A percentile compares a stretch with the other conserved stretches of the same genome.
Evolutionary conservation across 2,329 filamentous ascomycete species (phyloP).

Genomic region (Fusarium temperatum): DNA sequence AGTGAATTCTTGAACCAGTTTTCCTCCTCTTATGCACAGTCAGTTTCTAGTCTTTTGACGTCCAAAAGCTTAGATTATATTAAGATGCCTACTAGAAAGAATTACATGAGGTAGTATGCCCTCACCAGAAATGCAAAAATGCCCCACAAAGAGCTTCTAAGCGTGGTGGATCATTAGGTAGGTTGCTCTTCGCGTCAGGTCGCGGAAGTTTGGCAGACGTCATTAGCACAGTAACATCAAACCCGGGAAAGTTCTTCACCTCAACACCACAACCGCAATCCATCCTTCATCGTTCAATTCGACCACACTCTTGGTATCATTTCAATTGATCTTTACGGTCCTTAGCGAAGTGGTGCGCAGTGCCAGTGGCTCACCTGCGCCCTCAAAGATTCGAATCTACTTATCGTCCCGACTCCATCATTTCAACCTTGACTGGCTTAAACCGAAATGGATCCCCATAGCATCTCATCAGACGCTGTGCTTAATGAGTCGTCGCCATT

Average conservation of each 20-base stretch:
- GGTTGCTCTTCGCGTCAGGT: constrained; percentile 1
- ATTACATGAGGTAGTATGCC: neutral
- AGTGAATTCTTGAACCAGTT: neutral
- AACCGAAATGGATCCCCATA: constrained; percentile 41
- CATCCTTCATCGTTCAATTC: constrained; percentile 19
- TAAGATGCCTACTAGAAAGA: neutral
- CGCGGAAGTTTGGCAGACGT: constrained; percentile 38
- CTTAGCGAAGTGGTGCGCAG: constrained; percentile 9
- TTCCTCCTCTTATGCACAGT: neutral
- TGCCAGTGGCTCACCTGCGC: neutral
- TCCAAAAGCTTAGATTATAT: neutral
- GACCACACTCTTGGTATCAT: neutral
- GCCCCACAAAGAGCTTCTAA: constrained; percentile 4
- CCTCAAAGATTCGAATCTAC: constrained; percentile 11
- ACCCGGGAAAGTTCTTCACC: constrained; percentile 31
- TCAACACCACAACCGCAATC: constrained; percentile 11
- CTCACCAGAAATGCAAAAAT: neutral
- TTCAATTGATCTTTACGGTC: neutral
- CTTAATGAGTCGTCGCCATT: constrained; percentile 50
- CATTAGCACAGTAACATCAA: constrained; percentile 26
- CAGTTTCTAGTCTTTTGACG: neutral
- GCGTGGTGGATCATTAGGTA: neutral
- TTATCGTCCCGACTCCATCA: constrained; percentile 4
- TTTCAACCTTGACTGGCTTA: constrained; percentile 16
- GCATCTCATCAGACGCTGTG: constrained; percentile 23